These are phyloP conservation scores for Penicillium bialowiezense DNA, from an alignment of 495 filamentous ascomycete species.

Conservation along the genomic window DNA sequence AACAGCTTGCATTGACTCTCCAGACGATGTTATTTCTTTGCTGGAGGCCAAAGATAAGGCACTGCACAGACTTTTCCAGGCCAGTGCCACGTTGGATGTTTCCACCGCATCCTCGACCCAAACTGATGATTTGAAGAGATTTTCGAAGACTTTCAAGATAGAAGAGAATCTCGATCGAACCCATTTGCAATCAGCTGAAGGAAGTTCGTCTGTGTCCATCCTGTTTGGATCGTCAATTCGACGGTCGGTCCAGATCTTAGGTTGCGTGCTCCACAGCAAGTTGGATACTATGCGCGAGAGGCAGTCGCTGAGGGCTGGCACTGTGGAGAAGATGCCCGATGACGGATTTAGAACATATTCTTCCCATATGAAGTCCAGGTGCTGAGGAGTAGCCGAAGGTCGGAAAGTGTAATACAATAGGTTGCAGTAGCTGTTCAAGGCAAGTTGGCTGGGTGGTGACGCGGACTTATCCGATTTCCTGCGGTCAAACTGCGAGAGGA, in stretches of 20 bases:
- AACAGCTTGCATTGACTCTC: slow-evolving; percentile 75
- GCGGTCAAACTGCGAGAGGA: slow-evolving; percentile 66
- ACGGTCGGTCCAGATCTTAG: slow-evolving; percentile 69
- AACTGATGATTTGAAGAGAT: slow-evolving; percentile 56
- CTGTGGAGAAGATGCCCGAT: slow-evolving; percentile 29
- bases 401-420: slow-evolving; percentile 85
- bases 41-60: slow-evolving; percentile 73
- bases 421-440: slow-evolving; percentile 68
- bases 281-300: slow-evolving; percentile 64
- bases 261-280: slow-evolving; percentile 63
- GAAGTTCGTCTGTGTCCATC: slow-evolving; percentile 69
- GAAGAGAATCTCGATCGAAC: slow-evolving; percentile 63
- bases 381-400: slow-evolving; percentile 56
- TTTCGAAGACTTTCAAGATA: slow-evolving; percentile 64
- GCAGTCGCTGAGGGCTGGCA: slow-evolving; percentile 39
- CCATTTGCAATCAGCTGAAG: slow-evolving; percentile 81
- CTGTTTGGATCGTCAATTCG: slow-evolving; percentile 56
- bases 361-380: slow-evolving; percentile 79
- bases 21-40: slow-evolving; percentile 87
- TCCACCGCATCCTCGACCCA: slow-evolving; percentile 47
- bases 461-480: slow-evolving; percentile 55
- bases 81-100: slow-evolving; percentile 41
- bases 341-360: slow-evolving; percentile 58
- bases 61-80: slow-evolving; percentile 69
- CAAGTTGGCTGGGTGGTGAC: slow-evolving; percentile 55